Evolutionary conservation across 768 basidiomycete genomes (phyloP).

Genomic region (Termitomyces sp.): DNA sequence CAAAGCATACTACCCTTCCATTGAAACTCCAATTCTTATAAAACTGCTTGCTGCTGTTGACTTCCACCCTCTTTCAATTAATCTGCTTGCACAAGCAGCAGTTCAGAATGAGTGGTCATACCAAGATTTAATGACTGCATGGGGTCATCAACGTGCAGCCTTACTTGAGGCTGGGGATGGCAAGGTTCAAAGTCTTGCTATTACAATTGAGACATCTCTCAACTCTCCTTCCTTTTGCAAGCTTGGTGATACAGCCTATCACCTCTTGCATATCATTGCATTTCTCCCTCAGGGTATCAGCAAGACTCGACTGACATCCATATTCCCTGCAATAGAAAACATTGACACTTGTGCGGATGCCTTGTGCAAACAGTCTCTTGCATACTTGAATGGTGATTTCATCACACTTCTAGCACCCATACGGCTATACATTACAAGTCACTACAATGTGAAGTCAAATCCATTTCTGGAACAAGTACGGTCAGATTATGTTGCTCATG

Average conservation of each 20-base stretch:
- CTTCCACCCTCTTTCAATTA: neutral
- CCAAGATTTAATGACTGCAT: slow-evolving; percentile 3
- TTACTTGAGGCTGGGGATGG: slow-evolving; percentile 7
- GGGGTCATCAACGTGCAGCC: neutral
- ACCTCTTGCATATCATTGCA: neutral
- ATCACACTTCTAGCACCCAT: neutral
- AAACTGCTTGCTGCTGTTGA: neutral
- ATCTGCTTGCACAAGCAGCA: neutral
- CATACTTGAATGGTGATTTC: neutral
- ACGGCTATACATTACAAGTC: neutral
- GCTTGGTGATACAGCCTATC: neutral
- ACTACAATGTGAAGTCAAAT: neutral
- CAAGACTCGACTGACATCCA: neutral
- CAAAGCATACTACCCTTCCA: neutral
- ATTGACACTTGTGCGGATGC: neutral
- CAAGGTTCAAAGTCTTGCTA: slow-evolving; percentile 6
- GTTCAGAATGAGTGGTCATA: neutral
- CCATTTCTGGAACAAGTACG: neutral
- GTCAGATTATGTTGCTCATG: neutral
- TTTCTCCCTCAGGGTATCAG: neutral
- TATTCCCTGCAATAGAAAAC: neutral
- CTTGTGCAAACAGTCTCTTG: neutral
- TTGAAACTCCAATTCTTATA: neutral
- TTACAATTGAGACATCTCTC: slow-evolving; percentile 8
- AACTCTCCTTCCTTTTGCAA: slow-evolving; percentile 7